A percentile compares a stretch with the other conserved stretches of the same genome.
These are phyloP conservation scores for Paracamarosporium sp. DNA, from an alignment of 2,329 filamentous ascomycete species.

Conservation along the genomic window DNA sequence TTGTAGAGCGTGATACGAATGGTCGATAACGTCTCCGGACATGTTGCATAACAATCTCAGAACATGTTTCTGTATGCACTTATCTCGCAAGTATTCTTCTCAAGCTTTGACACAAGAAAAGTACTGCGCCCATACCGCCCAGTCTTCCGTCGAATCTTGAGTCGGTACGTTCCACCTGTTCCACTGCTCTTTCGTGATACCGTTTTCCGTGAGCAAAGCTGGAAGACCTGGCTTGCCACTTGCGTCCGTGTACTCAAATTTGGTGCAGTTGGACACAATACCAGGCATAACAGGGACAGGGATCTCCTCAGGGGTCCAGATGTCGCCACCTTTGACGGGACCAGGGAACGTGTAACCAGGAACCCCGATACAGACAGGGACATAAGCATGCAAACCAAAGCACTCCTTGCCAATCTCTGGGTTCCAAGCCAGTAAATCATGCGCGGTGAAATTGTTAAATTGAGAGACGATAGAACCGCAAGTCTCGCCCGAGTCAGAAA, in stretches of 20 bases:
- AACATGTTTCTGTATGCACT: not conserved
- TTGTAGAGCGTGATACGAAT: no score
- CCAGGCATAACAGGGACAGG: constrained; percentile 40
- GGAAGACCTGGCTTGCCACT: constrained; percentile 15
- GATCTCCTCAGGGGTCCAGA: constrained; percentile 20
- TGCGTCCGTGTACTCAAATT: constrained; percentile 32
- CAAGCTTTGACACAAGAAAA: constrained; percentile 24
- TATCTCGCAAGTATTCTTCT: not conserved
- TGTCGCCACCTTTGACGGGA: constrained; percentile 24
- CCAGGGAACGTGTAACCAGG: constrained; percentile 28
- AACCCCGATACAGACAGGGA: constrained; percentile 41
- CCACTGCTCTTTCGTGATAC: constrained; percentile 24
- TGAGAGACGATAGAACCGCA: constrained; percentile 37
- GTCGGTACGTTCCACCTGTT: constrained; percentile 24
- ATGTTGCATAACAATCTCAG: no score
- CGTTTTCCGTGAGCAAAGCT: constrained; percentile 12
- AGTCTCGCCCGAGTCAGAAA: constrained; percentile 35
- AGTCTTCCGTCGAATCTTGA: constrained; percentile 16
- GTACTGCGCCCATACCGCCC: constrained; percentile 22
- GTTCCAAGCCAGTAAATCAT: constrained; percentile 45
- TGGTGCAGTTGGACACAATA: constrained; percentile 34
- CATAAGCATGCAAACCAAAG: constrained; percentile 39
- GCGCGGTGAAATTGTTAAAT: constrained; percentile 43
- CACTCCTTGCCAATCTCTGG: constrained; percentile 34
- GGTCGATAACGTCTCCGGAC: no score